Conservation (phyloP, 1,284 basidiomycete genomes). For the Mycosarcoma mackinlayi region DNA sequence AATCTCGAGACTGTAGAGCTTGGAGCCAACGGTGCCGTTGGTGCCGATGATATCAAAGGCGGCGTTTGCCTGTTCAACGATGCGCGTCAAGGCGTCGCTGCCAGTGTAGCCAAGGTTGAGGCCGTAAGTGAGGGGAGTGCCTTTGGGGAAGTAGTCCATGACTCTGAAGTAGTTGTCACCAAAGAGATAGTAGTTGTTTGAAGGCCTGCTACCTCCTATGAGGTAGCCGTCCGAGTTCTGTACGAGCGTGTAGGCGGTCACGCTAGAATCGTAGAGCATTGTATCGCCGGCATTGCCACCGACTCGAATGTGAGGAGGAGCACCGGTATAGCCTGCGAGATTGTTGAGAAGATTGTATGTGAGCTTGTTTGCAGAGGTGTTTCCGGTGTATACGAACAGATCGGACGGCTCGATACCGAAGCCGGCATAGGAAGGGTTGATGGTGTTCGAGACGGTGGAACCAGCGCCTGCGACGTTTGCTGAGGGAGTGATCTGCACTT, state of each 20-base stretch:
- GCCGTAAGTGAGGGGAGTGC: constrained; percentile 57
- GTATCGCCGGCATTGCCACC: constrained; percentile 57
- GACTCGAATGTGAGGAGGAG: constrained; percentile 53
- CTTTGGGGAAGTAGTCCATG: constrained; percentile 35
- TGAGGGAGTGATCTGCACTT: constrained; percentile 38
- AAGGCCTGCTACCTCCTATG: too few relatives aligned
- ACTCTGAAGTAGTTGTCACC: constrained; percentile 51
- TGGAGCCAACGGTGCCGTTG: constrained; percentile 24
- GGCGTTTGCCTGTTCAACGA: constrained; percentile 38
- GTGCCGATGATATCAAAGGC: constrained; percentile 33
- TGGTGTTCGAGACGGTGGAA: constrained; percentile 38
- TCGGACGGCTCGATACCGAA: constrained; percentile 60
- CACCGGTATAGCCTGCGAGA: constrained; percentile 54
- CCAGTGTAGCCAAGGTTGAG: constrained; percentile 54
- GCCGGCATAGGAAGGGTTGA: constrained; percentile 54
- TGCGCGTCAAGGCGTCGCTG: constrained; percentile 33
- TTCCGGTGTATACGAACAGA: constrained; percentile 52
- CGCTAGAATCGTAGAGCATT: constrained; percentile 40
- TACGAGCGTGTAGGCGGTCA: constrained; percentile 20
- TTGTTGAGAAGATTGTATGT: constrained; percentile 53
- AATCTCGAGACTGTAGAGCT: constrained; percentile 55
- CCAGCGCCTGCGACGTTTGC: constrained; percentile 17
- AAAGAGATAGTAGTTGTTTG: constrained; percentile 35
- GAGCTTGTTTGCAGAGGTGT: constrained; percentile 39
- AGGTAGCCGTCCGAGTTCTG: too few relatives aligned